These are phyloP conservation scores for Zygoascus biomembranicola DNA, from an alignment of 805 yeast genomes.

Conservation along the genomic window DNA sequence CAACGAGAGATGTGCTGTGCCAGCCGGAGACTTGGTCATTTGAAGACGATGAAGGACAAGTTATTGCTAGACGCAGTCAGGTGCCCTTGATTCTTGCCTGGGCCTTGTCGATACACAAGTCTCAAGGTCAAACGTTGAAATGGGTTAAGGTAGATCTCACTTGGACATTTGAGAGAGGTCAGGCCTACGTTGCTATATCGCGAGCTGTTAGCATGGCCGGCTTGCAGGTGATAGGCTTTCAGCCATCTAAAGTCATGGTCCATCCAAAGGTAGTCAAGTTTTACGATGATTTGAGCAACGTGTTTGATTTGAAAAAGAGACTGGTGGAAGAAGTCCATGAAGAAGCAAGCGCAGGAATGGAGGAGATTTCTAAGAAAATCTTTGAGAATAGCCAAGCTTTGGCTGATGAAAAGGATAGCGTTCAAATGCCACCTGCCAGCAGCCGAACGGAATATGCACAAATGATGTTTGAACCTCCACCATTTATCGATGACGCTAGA, in stretches of 20 bases:
- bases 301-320: slow-evolving; percentile 30
- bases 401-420: not conserved
- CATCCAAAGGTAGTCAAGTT: slow-evolving; percentile 65
- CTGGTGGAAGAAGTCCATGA: not conserved
- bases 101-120: slow-evolving; percentile 92
- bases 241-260: slow-evolving; percentile 53
- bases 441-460: not conserved
- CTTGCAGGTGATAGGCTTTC: slow-evolving; percentile 71
- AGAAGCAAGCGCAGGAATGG: not conserved
- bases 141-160: slow-evolving; percentile 69
- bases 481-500: not conserved
- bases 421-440: not conserved
- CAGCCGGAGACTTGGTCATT: slow-evolving; percentile 77
- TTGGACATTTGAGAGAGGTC: slow-evolving; percentile 81
- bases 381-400: not conserved
- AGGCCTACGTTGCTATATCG: slow-evolving; percentile 91
- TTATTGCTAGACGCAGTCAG: slow-evolving; percentile 67
- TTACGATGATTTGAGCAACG: slow-evolving; percentile 34
- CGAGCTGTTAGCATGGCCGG: slow-evolving; percentile 79
- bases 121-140: slow-evolving; percentile 87
- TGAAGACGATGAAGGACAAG: slow-evolving; percentile 62
- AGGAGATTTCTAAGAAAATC: not conserved
- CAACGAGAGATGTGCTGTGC: slow-evolving; percentile 65
- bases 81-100: slow-evolving; percentile 89
- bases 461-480: not conserved